Evolutionary conservation across 257 asterid species (phyloP), one percentile per base, ranked within the genome.

Genomic region (Fraxinus pennsylvanica): DNA sequence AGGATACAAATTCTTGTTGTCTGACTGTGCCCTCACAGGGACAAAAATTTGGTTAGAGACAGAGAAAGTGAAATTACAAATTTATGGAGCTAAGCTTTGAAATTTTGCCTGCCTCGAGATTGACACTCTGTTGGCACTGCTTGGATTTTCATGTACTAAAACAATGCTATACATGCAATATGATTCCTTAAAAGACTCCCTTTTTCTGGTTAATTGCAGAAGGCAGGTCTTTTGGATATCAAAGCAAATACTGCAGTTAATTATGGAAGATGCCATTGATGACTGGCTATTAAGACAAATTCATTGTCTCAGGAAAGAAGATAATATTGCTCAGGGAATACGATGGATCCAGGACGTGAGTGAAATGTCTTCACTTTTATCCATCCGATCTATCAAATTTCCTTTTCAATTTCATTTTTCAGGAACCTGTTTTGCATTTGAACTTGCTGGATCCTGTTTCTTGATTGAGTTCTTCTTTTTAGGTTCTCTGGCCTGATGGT

Each of bases 191-290:
- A 69, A 41, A 72, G 52, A 30, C 79, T 71, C 6, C 74, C n/a
- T 65, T 8, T 80, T 15, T 80, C 67, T 76, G 75, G 72, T 75
- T 72, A 80, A 73, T 41, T 84, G 86, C 85, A 96, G 99, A 87
- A 89, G 99, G 81, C 99, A 96, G 85, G 99, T 96, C 39, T 96
- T 92, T 86, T 96, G 99, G 99, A 96, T 96, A 86, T 96, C 99
- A 79, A 96, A 92, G 88, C 97, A 96, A 85, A 93, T 96, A 81
- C 87, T 96, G 87, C 99, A 96, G 90, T 82, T 96, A 81, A 81
- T 96, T 86, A 96, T 96, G 99, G 99, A 96, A 87, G 99, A 96
- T 79, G 99, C 99, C 74, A 93, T 96, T 82, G 99, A 96, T 82
- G 99, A 96, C 81, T 96, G 99, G 99, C 94, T 96, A 71, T 76